Evolutionary conservation across 148 eudicot genomes (phyloP), one percentile per base, ranked within the genome.

Genomic region (Amaranthus hypochondriacus): DNA sequence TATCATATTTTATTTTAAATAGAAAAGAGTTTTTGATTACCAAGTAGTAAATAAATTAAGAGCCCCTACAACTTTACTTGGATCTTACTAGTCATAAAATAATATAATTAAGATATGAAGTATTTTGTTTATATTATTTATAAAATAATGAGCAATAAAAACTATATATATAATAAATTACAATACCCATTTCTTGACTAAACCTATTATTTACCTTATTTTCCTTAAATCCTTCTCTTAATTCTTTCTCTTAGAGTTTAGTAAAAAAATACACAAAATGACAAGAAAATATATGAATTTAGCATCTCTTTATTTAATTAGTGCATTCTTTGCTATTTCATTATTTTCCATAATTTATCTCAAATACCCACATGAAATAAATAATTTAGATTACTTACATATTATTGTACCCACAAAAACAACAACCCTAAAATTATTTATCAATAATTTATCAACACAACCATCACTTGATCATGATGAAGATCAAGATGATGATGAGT

Each of bases 181-280:
- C 39, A 28, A 28, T 28, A 28, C 39, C 39, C 39, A 28, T 28
- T 28, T 28, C 39, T 28, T 28, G 39, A 67, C n/a, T 49, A 49
- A 21, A 67, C 50, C 66, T 56, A 18, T 48, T 72, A 66, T 28
- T 28, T 28, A 57, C 21, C 62, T 2, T 9, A 42, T 21, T 56
- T 48, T 2, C 2, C 48, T 28, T 21, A 47, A 48, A 7, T 3
- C 46, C 4, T 21, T 9, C 15, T 56, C 21, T 43, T 55, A 28
- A 28, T 47, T 64, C 44, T 43, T 39, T 13, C 46, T 69, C 48
- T 3, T 56, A 28, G 3, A 59, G 46, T 8, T 61, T 62, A 39
- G 39, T 7, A 63, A 44, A 53, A 62, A 12, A 44, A 61, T 50
- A 6, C 56, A 82, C 84, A 75, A 86, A 84, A 79, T 67, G 84